Percentiles rank a stretch among this genome's conserved stretches.
These are phyloP conservation scores for Calocybe cyanea DNA, from an alignment of 768 basidiomycete genomes.

Conservation along the genomic window DNA sequence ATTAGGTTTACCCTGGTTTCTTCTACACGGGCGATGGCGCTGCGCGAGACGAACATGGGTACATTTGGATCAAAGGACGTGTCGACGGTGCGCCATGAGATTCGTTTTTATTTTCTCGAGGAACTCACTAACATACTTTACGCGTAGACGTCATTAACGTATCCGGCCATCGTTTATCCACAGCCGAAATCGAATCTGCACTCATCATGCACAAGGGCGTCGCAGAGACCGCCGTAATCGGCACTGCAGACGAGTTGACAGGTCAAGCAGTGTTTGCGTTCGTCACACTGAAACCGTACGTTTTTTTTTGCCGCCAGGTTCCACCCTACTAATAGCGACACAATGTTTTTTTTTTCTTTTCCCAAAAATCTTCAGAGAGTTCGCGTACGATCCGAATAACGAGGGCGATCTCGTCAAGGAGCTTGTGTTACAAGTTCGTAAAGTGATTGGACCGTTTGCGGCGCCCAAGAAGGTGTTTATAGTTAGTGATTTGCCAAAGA, in stretches of 20 bases:
- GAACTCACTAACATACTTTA: slow-evolving; percentile 4
- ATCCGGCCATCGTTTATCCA: slow-evolving; percentile 93
- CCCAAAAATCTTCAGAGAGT: slow-evolving; percentile 51
- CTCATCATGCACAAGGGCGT: slow-evolving; percentile 93
- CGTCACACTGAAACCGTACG: slow-evolving; percentile 91
- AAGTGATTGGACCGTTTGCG: slow-evolving; percentile 97
- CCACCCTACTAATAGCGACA: background rate
- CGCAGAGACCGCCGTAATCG: slow-evolving; percentile 94
- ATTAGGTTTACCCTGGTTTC: slow-evolving; percentile 75
- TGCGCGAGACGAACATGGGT: slow-evolving; percentile 89
- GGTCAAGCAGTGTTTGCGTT: slow-evolving; percentile 95
- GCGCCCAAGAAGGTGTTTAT: slow-evolving; percentile 91
- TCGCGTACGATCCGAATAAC: slow-evolving; percentile 65
- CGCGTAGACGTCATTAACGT: slow-evolving; percentile 93
- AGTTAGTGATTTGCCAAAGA: slow-evolving; percentile 87
- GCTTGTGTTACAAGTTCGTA: slow-evolving; percentile 91
- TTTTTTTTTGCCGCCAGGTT: slow-evolving; percentile 11
- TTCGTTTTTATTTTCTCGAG: no score
- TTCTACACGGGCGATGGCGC: slow-evolving; percentile 99
- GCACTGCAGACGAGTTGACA: slow-evolving; percentile 81
- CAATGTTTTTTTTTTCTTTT: slow-evolving; percentile 17
- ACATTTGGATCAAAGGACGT: slow-evolving; percentile 98
- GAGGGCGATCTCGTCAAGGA: slow-evolving; percentile 79
- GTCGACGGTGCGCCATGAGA: slow-evolving; percentile 69
- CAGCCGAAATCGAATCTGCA: slow-evolving; percentile 97